Evolutionary conservation across 2,329 filamentous ascomycete genomes (phyloP).

Genomic region (Aureobasidium sp.): DNA sequence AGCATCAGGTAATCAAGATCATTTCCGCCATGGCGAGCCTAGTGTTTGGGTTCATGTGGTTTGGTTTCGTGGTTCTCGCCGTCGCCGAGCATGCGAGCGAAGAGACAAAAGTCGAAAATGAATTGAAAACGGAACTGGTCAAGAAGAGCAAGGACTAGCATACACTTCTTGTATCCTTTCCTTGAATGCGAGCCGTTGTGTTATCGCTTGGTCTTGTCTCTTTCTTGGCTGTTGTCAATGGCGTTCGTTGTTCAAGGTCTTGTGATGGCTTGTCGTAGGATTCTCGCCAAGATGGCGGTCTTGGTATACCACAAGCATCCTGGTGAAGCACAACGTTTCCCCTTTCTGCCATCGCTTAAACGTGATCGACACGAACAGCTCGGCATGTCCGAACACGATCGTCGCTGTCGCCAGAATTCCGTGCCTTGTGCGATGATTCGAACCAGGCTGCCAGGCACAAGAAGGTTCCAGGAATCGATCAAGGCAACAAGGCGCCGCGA

Average conservation of each 20-base stretch:
- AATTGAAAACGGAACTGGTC: not conserved
- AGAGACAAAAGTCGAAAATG: not conserved
- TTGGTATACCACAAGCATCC: conserved; percentile 1
- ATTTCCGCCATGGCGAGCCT: not conserved
- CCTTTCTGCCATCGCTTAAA: not conserved
- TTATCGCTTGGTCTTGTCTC: not conserved
- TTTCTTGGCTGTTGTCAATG: not conserved
- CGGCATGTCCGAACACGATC: not conserved
- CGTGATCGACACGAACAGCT: not conserved
- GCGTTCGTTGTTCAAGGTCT: not conserved
- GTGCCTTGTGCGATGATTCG: not conserved
- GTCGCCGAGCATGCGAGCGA: not conserved
- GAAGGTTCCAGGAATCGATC: not conserved
- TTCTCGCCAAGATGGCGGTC: not conserved
- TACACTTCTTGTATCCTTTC: too few species aligned
- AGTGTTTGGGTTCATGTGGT: not conserved
- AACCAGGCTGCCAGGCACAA: not conserved
- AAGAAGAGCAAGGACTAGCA: not conserved
- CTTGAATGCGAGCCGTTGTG: not conserved
- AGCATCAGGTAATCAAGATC: not conserved
- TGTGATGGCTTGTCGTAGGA: not conserved
- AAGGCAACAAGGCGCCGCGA: not conserved
- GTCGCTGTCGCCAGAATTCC: not conserved
- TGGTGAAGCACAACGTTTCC: not conserved
- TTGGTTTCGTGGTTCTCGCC: not conserved